A percentile compares a stretch with the other conserved stretches of the same genome.
Conservation (phyloP, 306 rosid species). For the Cucumis cinereus region DNA sequence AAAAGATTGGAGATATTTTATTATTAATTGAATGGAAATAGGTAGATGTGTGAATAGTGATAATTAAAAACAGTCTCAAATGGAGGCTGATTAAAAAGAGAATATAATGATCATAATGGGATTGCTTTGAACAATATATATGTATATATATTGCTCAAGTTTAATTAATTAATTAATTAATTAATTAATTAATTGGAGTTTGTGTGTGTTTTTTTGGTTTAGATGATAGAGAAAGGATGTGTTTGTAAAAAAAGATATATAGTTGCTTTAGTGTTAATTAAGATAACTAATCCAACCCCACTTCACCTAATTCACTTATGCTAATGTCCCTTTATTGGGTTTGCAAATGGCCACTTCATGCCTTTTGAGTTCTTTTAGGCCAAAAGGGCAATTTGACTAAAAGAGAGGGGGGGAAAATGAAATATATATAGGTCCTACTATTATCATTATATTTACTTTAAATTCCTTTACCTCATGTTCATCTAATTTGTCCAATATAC, state of each 20-base stretch:
- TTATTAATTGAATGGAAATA: no score
- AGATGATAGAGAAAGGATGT: background rate
- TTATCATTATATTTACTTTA: background rate
- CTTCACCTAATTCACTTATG: slow-evolving; percentile 9
- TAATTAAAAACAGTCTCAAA: background rate
- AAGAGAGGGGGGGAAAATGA: background rate
- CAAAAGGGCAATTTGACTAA: slow-evolving; percentile 6
- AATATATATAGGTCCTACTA: background rate
- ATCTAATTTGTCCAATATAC: slow-evolving; percentile 4
- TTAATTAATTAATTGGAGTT: background rate
- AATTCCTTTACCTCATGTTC: slow-evolving; percentile 2
- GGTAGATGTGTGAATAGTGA: background rate
- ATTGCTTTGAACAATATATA: background rate
- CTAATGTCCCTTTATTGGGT: background rate
- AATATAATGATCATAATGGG: no score
- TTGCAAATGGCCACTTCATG: slow-evolving; percentile 9
- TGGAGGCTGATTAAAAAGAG: background rate
- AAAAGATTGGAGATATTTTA: no score
- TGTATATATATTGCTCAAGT: no score
- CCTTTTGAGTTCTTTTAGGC: slow-evolving; percentile 11
- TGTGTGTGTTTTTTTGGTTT: background rate
- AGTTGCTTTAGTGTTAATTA: background rate
- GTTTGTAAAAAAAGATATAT: background rate
- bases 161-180: no score
- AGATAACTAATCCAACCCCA: slow-evolving; percentile 8